Percentiles rank a stretch among this genome's conserved stretches.
Conservation (phyloP, 352 stramenopile species). For the Globisporangium middletonii region DNA sequence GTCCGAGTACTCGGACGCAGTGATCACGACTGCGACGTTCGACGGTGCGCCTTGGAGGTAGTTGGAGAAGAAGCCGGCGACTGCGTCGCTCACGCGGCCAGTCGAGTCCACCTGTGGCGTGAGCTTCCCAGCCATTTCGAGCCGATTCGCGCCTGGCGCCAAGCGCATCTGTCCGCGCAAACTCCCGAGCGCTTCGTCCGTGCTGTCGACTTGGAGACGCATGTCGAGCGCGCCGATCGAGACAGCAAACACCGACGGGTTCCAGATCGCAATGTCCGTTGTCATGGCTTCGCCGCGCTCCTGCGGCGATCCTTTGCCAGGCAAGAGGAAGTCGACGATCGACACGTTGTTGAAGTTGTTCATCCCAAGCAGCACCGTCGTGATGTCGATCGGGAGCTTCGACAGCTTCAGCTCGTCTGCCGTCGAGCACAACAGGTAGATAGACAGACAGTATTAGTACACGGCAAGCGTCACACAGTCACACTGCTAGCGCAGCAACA, state of each 20-base stretch:
- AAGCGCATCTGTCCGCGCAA: constrained; percentile 56
- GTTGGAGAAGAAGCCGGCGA: constrained; percentile 60
- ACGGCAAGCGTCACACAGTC: constrained; percentile 1
- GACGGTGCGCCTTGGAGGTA: constrained; percentile 57
- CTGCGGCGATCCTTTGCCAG: constrained; percentile 28
- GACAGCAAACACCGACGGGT: constrained; percentile 65
- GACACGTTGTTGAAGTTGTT: constrained; percentile 52
- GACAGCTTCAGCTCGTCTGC: constrained; percentile 45
- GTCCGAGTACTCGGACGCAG: constrained; percentile 31
- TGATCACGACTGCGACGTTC: constrained; percentile 47
- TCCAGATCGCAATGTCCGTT: constrained; percentile 58
- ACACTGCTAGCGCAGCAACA: background rate
- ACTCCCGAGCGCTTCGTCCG: constrained; percentile 36
- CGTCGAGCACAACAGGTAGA: constrained; percentile 1
- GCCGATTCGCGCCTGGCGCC: constrained; percentile 34
- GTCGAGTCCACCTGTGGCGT: constrained; percentile 32
- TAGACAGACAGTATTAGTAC: constrained; percentile 3
- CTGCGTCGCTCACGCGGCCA: constrained; percentile 39
- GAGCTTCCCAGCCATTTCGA: constrained; percentile 43
- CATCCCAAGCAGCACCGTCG: constrained; percentile 48
- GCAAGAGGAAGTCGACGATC: constrained; percentile 53
- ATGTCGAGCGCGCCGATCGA: constrained; percentile 58
- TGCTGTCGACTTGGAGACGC: constrained; percentile 30
- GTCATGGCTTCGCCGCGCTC: constrained; percentile 43
- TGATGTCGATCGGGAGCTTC: constrained; percentile 41